Base-by-base conservation (phyloP, 345 rosid species). In the Arabidopsis arenosa region DNA sequence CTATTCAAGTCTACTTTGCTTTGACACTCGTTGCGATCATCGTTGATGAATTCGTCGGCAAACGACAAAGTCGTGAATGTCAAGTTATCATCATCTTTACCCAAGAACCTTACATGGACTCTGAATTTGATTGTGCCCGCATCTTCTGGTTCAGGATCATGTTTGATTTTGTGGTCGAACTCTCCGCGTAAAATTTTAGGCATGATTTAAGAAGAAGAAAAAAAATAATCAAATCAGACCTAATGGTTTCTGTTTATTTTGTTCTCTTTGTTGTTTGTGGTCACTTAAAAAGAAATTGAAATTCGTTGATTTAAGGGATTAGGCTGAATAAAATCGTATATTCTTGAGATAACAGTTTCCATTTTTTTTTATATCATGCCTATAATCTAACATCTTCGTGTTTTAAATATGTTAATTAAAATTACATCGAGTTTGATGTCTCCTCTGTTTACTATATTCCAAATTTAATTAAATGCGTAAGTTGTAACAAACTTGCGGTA, bases 61-160 rank as follows among this genome's bases (percentile, higher is more conserved):
- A 32, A 3, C 41, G 77, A 53, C 12, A 1, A 0, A 7, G 64
- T 43, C 45, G 64, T 4, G 77, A 54, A 63, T 32, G 37, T 13
- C 32, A 9, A 11, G 68, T 18, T 5, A 23, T 23, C 26, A 32
- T 9, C 37, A 2, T 43, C 4, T 32, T 43, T 28, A 26, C 26
- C 64, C 4, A 54, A 9, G 40, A 73, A 44, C 23, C 36, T 53
- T 44, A 28, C 64, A 4, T 4, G 32, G 47, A 73, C 3, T 32
- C 2, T 23, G 26, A 23, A 23, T 23, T 23, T 63, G 47, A 73
- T 44, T 21, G 55, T 73, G 8, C 64, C 77, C 36, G 14, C 77
- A 32, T 54, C 56, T 9, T 63, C 70, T 64, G 15, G 17, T 43
- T 54, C 17, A 13, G 70, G 70, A 32, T 53, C 35, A 15, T 41